A percentile compares a stretch with the other conserved stretches of the same genome.
Conservation (phyloP, 1,139 yeast species). For the Suhomyces taliae region DNA sequence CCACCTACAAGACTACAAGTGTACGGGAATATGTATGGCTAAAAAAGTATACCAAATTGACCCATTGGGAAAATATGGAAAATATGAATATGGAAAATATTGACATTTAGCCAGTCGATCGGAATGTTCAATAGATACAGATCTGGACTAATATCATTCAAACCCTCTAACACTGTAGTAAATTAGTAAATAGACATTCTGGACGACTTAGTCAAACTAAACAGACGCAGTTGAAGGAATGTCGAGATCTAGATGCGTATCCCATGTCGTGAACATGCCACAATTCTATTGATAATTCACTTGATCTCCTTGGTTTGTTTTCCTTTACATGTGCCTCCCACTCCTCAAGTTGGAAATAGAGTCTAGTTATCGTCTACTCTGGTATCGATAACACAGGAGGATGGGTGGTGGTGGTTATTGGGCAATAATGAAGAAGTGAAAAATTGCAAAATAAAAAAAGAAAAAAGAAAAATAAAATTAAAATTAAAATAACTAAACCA, state of each 20-base stretch:
- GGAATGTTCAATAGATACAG: background rate
- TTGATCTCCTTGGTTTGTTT: background rate
- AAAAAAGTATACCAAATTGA: too few relatives aligned
- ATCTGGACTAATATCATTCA: too few relatives aligned
- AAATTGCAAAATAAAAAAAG: too few relatives aligned
- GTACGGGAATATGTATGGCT: background rate
- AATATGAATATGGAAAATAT: background rate
- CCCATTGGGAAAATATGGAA: too few relatives aligned
- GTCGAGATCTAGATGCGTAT: background rate
- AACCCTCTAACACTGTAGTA: too few relatives aligned
- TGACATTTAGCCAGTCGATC: background rate
- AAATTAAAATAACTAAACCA: too few relatives aligned
- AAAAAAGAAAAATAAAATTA: too few relatives aligned
- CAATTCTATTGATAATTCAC: background rate
- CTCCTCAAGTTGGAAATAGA: background rate
- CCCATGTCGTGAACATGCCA: background rate
- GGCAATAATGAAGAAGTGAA: too few relatives aligned
- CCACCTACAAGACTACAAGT: too few relatives aligned
- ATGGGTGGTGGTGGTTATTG: too few relatives aligned
- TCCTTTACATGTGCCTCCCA: background rate
- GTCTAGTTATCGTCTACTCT: background rate
- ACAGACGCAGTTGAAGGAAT: conserved; percentile 1
- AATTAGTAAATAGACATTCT: background rate
- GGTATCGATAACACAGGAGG: too few relatives aligned
- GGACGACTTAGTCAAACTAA: background rate